phyloP scores from a whole-genome alignment of 768 basidiomycete genomes.

The Crepidotus variabilis region DNA sequence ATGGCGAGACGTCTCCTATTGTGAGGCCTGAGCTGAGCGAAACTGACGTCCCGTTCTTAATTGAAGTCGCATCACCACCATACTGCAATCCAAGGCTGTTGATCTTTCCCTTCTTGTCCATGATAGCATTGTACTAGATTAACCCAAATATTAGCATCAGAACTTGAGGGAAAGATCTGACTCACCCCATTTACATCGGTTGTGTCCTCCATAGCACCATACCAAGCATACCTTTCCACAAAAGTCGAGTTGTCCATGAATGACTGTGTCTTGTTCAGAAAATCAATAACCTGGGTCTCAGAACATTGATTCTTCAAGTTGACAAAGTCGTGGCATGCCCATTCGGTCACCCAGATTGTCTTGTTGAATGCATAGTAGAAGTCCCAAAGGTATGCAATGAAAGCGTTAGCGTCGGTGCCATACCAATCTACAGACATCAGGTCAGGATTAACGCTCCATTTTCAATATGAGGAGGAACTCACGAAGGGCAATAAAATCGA shows the following conservation, averaged over 20 bases:
- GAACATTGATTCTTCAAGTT: constrained; percentile 40
- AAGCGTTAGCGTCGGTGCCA: constrained; percentile 44
- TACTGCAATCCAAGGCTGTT: constrained; percentile 48
- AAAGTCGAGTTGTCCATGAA: constrained; percentile 51
- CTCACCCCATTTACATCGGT: constrained; percentile 44
- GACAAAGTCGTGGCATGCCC: constrained; percentile 53
- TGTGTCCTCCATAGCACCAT: constrained; percentile 50
- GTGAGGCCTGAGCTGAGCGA: background rate
- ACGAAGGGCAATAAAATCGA: constrained; percentile 58
- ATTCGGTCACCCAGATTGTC: constrained; percentile 60
- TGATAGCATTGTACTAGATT: constrained; percentile 38
- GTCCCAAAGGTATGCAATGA: constrained; percentile 44
- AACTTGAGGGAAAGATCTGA: background rate
- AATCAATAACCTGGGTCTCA: constrained; percentile 35
- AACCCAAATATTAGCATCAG: background rate
- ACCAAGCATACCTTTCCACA: constrained; percentile 62
- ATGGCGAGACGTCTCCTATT: background rate
- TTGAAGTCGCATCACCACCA: constrained; percentile 17
- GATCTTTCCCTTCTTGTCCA: constrained; percentile 39
- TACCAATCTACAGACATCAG: constrained; percentile 39
- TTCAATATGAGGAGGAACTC: constrained; percentile 15
- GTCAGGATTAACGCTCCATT: background rate
- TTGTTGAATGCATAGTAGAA: constrained; percentile 48
- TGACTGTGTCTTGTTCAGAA: constrained; percentile 47
- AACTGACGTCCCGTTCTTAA: background rate